Evolutionary conservation across 2,329 filamentous ascomycete genomes (phyloP).

Genomic region (Aspergillus versicolor): DNA sequence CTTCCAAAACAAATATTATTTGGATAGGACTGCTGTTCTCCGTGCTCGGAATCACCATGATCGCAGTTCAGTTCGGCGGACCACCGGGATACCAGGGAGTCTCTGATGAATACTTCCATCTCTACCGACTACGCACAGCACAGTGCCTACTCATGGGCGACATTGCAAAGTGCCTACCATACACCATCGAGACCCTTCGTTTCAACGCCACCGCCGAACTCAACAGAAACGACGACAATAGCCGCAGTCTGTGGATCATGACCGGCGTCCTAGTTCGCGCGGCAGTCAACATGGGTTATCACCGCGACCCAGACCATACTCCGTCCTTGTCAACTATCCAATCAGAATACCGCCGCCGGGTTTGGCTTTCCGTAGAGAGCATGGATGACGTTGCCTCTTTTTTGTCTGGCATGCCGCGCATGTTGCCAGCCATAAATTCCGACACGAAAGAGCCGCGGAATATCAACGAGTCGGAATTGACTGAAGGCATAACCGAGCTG

Average conservation of each 20-base stretch:
- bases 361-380: slow-evolving; percentile 7
- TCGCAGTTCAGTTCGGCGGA: slow-evolving; percentile 2
- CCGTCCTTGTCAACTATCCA: background rate
- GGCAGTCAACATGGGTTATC: slow-evolving; percentile 15
- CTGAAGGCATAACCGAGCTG: background rate
- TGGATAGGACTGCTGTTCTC: slow-evolving; percentile 15
- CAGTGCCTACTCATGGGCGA: slow-evolving; percentile 11
- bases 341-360: slow-evolving; percentile 9
- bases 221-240: slow-evolving; percentile 10
- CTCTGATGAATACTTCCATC: slow-evolving; percentile 7
- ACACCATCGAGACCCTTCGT: slow-evolving; percentile 10
- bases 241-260: slow-evolving; percentile 14
- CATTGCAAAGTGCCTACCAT: slow-evolving; percentile 12
- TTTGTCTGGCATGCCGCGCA: slow-evolving; percentile 7
- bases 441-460: slow-evolving; percentile 12
- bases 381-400: slow-evolving; percentile 14
- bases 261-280: slow-evolving; percentile 10
- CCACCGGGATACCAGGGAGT: background rate
- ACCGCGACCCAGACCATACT: slow-evolving; percentile 8
- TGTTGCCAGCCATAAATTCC: background rate
- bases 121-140: slow-evolving; percentile 12
- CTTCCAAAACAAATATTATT: slow-evolving; percentile 3
- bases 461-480: slow-evolving; percentile 11
- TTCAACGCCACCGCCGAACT: slow-evolving; percentile 13
- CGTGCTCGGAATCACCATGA: slow-evolving; percentile 9